Base-by-base conservation (phyloP, 352 stramenopile species). In the Globisporangium perplexum region DNA sequence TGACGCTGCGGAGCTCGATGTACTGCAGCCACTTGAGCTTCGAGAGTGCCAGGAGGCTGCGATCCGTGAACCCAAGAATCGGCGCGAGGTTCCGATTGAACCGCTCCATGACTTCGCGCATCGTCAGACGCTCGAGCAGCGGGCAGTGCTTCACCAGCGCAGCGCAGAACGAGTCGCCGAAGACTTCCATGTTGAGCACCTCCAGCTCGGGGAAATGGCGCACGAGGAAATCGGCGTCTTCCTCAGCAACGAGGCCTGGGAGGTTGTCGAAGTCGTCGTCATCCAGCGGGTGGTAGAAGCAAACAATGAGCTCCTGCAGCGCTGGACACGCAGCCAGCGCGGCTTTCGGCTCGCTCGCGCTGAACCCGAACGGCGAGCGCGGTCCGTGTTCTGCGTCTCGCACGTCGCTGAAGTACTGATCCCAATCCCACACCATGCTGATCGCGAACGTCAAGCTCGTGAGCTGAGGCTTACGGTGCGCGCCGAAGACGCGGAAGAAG, bases 401-500 rank as follows among this genome's bases (percentile, higher is more conserved):
- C 0, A 28, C 51, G 1, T 69, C 50, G 1, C 35, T 31, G 47
- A 79, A 77, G 50, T 82, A 80, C 17, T 49, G 36, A 6, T 31
- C 12, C 55, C 60, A 79, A 47, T 71, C 48, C 73, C 69, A 82
- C 30, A 65, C 58, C 62, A 77, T 53, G 48, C 71, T 81, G 26
- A 71, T 62, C 28, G 60, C 65, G 22, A 82, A 54, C 4, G 46
- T 22, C 18, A 76, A 15, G 8, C 74, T 62, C 10, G 65, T 71
- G 17, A 86, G 60, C 17, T 66, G 65, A 23, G 47, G 66, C 54
- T 82, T 85, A 10, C 58, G 54, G 4, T 65, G 67, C 1, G 62
- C 59, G 1, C 69, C 70, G 28, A 86, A 86, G 17, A 71, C 62
- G 17, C 61, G 52, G 15, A 86, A 66, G 52, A 83, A 86, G 0